Percentiles rank a stretch among this genome's conserved stretches.
These are phyloP conservation scores for Amauroascus niger DNA, from an alignment of 2,329 filamentous ascomycete species.

Conservation along the genomic window DNA sequence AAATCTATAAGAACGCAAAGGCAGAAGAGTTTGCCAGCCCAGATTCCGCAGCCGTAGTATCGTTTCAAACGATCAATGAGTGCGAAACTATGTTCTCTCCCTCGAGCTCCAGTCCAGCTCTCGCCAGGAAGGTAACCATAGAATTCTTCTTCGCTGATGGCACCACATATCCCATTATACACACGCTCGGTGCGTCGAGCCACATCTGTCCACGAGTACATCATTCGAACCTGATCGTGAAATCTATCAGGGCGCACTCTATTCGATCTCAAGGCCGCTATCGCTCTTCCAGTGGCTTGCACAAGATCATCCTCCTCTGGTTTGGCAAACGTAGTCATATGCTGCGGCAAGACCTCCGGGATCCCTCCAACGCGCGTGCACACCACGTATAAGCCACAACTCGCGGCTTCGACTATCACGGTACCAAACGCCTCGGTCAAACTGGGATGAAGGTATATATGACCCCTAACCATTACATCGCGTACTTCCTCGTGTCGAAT, in stretches of 20 bases:
- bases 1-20: constrained; percentile 92
- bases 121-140: constrained; percentile 68
- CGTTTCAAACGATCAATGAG: constrained; percentile 90
- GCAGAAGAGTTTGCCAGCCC: constrained; percentile 96
- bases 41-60: constrained; percentile 96
- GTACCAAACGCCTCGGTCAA: constrained; percentile 96
- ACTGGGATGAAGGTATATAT: constrained; percentile 92
- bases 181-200: constrained; percentile 88
- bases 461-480: constrained; percentile 92
- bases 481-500: constrained; percentile 93
- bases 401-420: constrained; percentile 93
- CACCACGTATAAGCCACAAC: constrained; percentile 90
- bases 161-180: constrained; percentile 83
- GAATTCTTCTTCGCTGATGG: constrained; percentile 76
- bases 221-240: constrained; percentile 92
- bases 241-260: constrained; percentile 87
- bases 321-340: constrained; percentile 97
- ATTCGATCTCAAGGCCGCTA: constrained; percentile 72
- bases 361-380: constrained; percentile 95
- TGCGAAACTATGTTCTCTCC: constrained; percentile 71
- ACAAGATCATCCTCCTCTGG: constrained; percentile 95
- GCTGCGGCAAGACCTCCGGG: constrained; percentile 83
- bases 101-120: constrained; percentile 61
- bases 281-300: constrained; percentile 76
- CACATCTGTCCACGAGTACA: constrained; percentile 98